Evolutionary conservation across 1,284 basidiomycete genomes (phyloP).

Genomic region (Boletus austroedulis): DNA sequence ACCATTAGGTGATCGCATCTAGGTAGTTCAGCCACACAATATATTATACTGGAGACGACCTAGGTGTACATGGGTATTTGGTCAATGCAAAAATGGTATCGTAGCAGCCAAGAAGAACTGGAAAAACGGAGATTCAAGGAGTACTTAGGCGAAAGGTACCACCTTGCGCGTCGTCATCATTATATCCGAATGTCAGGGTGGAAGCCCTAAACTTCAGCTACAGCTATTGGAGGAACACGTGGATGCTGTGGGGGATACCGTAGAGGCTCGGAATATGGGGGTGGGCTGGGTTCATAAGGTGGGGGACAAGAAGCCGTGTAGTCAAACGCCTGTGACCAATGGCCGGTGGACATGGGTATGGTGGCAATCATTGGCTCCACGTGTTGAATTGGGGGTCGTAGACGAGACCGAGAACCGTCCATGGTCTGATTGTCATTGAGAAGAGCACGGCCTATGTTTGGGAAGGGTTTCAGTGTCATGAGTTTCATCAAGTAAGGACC

Average conservation of each 20-base stretch:
- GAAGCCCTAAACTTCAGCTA: background rate
- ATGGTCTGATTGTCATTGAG: background rate
- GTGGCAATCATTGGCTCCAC: slow-evolving; percentile 3
- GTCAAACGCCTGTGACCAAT: background rate
- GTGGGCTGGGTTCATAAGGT: slow-evolving; percentile 17
- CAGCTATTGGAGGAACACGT: slow-evolving; percentile 2
- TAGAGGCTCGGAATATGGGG: slow-evolving; percentile 9
- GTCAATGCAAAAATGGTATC: slow-evolving; percentile 8
- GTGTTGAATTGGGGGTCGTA: slow-evolving; percentile 1
- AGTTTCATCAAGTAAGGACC: background rate
- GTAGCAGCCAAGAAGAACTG: background rate
- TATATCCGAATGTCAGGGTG: background rate
- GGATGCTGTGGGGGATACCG: background rate
- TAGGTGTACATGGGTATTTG: slow-evolving; percentile 10
- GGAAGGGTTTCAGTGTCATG: background rate
- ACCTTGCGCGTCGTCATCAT: background rate
- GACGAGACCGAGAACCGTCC: background rate
- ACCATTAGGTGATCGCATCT: no score
- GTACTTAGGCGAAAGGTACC: background rate
- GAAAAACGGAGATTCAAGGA: background rate
- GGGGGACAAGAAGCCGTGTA: slow-evolving; percentile 4
- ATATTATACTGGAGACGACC: background rate
- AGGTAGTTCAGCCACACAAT: no score
- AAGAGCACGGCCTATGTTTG: background rate
- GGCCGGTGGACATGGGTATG: background rate